Evolutionary conservation across 306 rosid genomes (phyloP).

Genomic region (Canavalia ensiformis): DNA sequence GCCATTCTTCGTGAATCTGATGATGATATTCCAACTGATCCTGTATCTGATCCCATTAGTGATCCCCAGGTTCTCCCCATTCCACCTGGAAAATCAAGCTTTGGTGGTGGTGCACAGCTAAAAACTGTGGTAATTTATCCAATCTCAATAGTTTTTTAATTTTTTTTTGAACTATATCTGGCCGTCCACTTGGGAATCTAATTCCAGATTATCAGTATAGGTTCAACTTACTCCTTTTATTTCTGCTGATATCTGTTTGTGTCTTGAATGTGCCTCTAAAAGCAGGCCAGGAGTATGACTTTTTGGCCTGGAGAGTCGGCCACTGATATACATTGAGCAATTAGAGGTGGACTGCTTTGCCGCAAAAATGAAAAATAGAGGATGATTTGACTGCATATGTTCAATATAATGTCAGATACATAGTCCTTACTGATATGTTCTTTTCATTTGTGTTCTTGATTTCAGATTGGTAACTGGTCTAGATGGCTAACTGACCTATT

Average conservation of each 20-base stretch:
- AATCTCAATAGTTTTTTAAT: not conserved
- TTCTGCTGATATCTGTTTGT: constrained; percentile 6
- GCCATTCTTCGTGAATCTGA: constrained; percentile 96
- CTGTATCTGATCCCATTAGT: constrained; percentile 93
- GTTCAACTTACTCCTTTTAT: constrained; percentile 31
- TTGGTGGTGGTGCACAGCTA: constrained; percentile 94
- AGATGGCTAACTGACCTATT: constrained; percentile 89
- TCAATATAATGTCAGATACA: constrained; percentile 14
- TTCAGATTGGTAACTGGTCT: constrained; percentile 98
- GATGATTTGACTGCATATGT: constrained; percentile 3
- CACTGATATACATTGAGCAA: not conserved
- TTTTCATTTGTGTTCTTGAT: constrained; percentile 42
- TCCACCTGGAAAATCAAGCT: constrained; percentile 82
- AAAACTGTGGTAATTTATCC: constrained; percentile 79
- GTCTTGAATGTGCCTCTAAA: constrained; percentile 13
- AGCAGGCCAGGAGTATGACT: constrained; percentile 8
- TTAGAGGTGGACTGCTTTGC: constrained; percentile 9
- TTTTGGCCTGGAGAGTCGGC: constrained; percentile 2
- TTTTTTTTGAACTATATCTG: constrained; percentile 19
- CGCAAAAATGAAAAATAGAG: not conserved
- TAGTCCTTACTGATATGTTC: not conserved
- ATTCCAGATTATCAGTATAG: not conserved
- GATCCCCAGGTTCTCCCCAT: constrained; percentile 88
- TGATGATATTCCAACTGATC: constrained; percentile 93
- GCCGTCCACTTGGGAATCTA: constrained; percentile 2